Evolutionary conservation across 345 rosid genomes (phyloP), one percentile per base, ranked within the genome.

Genomic region (Microcos paniculata): DNA sequence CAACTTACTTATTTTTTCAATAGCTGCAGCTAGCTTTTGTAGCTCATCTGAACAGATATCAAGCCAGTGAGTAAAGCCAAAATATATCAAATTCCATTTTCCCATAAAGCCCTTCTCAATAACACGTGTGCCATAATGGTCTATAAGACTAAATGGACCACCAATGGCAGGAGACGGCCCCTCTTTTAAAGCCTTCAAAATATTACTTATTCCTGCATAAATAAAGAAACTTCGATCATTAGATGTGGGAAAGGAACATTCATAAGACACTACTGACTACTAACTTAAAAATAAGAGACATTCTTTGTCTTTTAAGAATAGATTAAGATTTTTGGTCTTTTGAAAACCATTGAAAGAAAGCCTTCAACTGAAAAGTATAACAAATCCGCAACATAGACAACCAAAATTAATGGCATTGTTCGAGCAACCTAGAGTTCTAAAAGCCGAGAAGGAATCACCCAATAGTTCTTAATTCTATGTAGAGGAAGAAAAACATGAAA

Each of bases 121-220:
- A 48, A 90, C 90, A 52, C 70, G 82, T 85, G 88, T 94, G 21
- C 97, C 98, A 11, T 96, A 91, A 70, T 94, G 94, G 79, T 95
- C 84, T 75, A 90, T 78, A 71, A 96, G 97, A 84, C 81, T 89
- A 80, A 96, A 94, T 38, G 97, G 97, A 9, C 99, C 98, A 11
- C 98, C 98, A 66, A 96, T 96, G 33, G 96, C 97, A 45, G 99
- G 97, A 55, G 97, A 92, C 19, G 99, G 99, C 59, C 98, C 99
- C 71, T 94, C 92, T 81, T 90, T 96, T 30, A 92, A 97, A 66
- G 95, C 94, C 81, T 75, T 80, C 10, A 94, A 90, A 64, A 88
- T 82, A 81, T 62, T 85, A 61, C 77, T 94, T 86, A 96, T 88
- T 71, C 86, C 99, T 96, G 89, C 65, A 76, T 68, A 28, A 65